Evolutionary conservation across 371 early-diverging fungal species (phyloP), one percentile per base, ranked within the genome.

Genomic region (Phascolomyces articulosus): DNA sequence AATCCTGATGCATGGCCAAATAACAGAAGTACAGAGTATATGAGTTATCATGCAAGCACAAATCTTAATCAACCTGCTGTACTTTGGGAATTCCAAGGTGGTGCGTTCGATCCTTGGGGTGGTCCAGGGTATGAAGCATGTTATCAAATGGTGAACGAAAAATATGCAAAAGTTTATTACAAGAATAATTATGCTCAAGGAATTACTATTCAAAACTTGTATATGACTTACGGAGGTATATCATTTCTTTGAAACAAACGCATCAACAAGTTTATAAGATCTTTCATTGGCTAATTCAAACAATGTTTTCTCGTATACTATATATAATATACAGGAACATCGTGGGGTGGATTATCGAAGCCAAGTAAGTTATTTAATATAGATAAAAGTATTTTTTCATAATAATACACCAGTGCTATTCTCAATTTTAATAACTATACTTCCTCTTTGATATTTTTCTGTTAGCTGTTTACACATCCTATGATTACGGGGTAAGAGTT

Each of bases 101-200:
- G 64, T 15, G 44, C 58, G 4, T 64, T 57, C 21, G 64, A 64
- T 48, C 51, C 64, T 6, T 64, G 64, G 64, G 64, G 64, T 4
- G 64, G 57, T 0, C 48, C 48, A 27, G 64, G 64, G 11, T 64
- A 64, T 15, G 64, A 53, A 6, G 28, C 48, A 2, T 65, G 65
- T 38, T 34, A 51, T 9, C 15, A 23, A 15, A 51, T 65, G 58
- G 59, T 65, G 40, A 59, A 65, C 28, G 65, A 65, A 40, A 27
- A 54, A 21, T 65, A 21, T 38, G 65, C 65, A 20, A 65, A 65
- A 20, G 53, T 65, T 1, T 65, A 41, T 31, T 65, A 65, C 54
- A 65, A 65, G 65, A 65, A 65, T 40, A 65, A 65, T 20, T 53
- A 51, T 28, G 65, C 65, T 7, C 65, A 65, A 31, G 59, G 65